phyloP scores from a whole-genome alignment of 2,329 filamentous ascomycete genomes.

The Setomelanomma holmii region DNA sequence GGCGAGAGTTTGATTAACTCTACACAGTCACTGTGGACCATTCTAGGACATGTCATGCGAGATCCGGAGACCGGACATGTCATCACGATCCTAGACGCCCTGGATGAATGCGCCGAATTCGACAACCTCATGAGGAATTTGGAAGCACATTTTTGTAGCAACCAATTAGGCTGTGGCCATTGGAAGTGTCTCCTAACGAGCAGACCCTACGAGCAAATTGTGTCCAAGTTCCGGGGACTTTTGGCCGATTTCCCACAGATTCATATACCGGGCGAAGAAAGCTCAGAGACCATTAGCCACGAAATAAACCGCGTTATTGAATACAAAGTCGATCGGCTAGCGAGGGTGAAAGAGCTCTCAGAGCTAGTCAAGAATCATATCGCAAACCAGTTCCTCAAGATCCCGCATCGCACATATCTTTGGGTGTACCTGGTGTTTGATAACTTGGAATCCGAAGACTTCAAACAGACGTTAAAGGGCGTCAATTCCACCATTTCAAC shows the following conservation, averaged over 20 bases:
- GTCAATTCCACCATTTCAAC: slow-evolving; percentile 3
- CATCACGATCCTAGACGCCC: slow-evolving; percentile 20
- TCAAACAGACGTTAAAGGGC: slow-evolving; percentile 18
- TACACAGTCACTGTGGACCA: slow-evolving; percentile 17
- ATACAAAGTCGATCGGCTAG: slow-evolving; percentile 18
- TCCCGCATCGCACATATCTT: slow-evolving; percentile 22
- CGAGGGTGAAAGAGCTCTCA: slow-evolving; percentile 14
- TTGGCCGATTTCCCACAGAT: slow-evolving; percentile 17
- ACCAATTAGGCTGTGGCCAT: slow-evolving; percentile 1
- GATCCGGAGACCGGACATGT: slow-evolving; percentile 16
- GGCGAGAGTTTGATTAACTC: slow-evolving; percentile 18
- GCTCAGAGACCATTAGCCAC: slow-evolving; percentile 24
- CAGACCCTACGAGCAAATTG: slow-evolving; percentile 23
- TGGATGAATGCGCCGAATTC: slow-evolving; percentile 23
- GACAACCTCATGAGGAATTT: slow-evolving; percentile 18
- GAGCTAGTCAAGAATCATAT: slow-evolving; percentile 13
- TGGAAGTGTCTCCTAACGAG: slow-evolving; percentile 23
- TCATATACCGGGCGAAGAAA: slow-evolving; percentile 25
- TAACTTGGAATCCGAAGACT: slow-evolving; percentile 6
- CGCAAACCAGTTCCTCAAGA: slow-evolving; percentile 10
- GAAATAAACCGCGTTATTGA: slow-evolving; percentile 22
- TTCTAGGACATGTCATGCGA: slow-evolving; percentile 12
- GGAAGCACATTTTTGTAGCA: slow-evolving; percentile 7
- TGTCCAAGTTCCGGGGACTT: slow-evolving; percentile 8
- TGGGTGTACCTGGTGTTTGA: slow-evolving; percentile 25